phyloP scores from a whole-genome alignment of 2,329 filamentous ascomycete species.

The Penicillium oxalicum region DNA sequence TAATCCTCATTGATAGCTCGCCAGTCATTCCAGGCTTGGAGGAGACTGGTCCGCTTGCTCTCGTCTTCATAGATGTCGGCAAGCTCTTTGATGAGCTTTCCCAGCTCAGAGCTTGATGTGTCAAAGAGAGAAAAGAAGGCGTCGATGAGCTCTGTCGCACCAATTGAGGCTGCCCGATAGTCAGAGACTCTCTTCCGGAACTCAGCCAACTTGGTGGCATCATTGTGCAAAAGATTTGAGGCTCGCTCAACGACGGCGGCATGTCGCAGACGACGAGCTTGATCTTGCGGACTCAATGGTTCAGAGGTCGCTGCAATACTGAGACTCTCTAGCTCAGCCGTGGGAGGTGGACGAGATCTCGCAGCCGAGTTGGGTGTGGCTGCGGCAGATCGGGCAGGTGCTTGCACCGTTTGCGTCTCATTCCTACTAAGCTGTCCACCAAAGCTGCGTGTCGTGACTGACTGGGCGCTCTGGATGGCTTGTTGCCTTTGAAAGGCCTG shows the following conservation, averaged over 20 bases:
- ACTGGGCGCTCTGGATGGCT: constrained; percentile 83
- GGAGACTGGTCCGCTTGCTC: constrained; percentile 63
- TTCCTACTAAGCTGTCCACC: constrained; percentile 70
- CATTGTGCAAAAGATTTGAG: constrained; percentile 70
- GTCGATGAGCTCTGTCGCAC: constrained; percentile 73
- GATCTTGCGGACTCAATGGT: constrained; percentile 65
- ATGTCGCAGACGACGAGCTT: constrained; percentile 73
- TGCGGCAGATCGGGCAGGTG: constrained; percentile 35
- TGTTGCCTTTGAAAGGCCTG: constrained; percentile 86
- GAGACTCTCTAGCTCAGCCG: constrained; percentile 47
- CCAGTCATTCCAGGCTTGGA: constrained; percentile 91
- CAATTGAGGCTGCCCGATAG: constrained; percentile 64
- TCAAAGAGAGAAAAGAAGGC: constrained; percentile 84
- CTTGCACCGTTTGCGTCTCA: constrained; percentile 42
- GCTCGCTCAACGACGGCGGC: constrained; percentile 81
- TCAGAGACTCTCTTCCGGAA: constrained; percentile 77
- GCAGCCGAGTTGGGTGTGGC: constrained; percentile 24
- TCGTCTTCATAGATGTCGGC: constrained; percentile 88
- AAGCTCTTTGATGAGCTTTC: constrained; percentile 83
- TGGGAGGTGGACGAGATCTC: constrained; percentile 24
- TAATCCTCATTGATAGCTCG: constrained; percentile 95
- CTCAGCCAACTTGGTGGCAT: constrained; percentile 63
- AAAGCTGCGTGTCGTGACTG: constrained; percentile 72
- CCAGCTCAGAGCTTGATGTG: constrained; percentile 70
- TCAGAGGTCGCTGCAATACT: constrained; percentile 39